Base-by-base conservation (phyloP, 2,329 filamentous ascomycete genomes). In the Claviceps purpurea region DNA sequence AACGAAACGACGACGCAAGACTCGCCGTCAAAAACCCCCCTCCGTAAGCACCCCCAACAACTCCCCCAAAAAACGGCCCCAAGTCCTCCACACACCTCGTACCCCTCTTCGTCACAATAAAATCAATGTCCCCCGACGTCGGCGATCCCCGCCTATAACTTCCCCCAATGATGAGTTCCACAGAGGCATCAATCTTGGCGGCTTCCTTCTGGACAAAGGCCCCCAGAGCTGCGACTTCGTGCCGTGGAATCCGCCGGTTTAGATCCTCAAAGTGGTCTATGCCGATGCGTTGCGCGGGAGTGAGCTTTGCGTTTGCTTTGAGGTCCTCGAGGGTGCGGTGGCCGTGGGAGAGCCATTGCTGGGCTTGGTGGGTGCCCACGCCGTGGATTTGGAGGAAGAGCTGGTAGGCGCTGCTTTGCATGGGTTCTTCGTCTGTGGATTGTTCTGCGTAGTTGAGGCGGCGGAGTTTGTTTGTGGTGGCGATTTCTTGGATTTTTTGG, bases 401-500 rank as follows among this genome's bases (percentile, higher is more conserved):
- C 53, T 83, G 78, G 1, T 95, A 68, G 0, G 79, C 68, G 16
- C 74, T 68, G 56, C 30, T 34, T 34, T 89, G 81, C n/a, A 75
- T 72, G 0, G 84, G 79, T 47, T 94, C 85, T 20, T 43, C 42
- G 13, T 43, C 30, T 34, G 30, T 34, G 10, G 30, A 14, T 3
- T 74, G 67, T 51, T 78, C 76, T 0, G 85, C 79, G 59, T 83
- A 80, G 38, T 95, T 85, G 0, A 96, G 74, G 40, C 84, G 77
- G 43, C 77, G 77, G 1, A 96, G 76, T 26, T 75, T 73, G 60
- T 88, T 78, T 0, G 88, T 95, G 41, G 75, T 73, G 2, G 81
- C 87, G 44, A 96, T 95, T 63, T 96, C 91, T 60, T 93, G 87
- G 56, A 97, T 93, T 65, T 95, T 95, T 26, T 78, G 73, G 0